Evolutionary conservation across 768 basidiomycete species (phyloP).

Genomic region (Amanita phalloides): DNA sequence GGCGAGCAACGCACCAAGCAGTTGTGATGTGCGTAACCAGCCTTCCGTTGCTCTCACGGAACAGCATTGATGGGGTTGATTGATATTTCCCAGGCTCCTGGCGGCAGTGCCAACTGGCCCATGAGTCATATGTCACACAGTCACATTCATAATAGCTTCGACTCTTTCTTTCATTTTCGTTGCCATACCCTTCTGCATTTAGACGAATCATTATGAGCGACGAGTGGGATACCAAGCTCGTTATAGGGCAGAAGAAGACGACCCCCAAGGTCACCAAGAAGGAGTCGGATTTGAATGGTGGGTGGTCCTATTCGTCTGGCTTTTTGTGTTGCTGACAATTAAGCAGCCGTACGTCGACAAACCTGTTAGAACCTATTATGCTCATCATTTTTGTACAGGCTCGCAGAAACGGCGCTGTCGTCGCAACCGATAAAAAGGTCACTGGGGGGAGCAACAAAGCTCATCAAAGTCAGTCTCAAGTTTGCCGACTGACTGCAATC

Average conservation of each 20-base stretch:
- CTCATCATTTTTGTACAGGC: slow-evolving; percentile 36
- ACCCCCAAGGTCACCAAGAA: slow-evolving; percentile 55
- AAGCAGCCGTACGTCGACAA: slow-evolving; percentile 16
- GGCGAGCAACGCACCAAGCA: slow-evolving; percentile 9
- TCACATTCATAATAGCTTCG: neutral
- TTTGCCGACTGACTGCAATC: neutral
- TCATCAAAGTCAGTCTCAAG: slow-evolving; percentile 42
- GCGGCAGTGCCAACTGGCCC: too few species aligned
- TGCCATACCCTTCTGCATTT: slow-evolving; percentile 1
- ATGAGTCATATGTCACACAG: neutral
- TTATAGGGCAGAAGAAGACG: slow-evolving; percentile 62
- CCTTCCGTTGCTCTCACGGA: too few species aligned
- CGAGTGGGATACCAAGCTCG: slow-evolving; percentile 66
- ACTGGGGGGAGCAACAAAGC: slow-evolving; percentile 66
- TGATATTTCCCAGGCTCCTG: neutral
- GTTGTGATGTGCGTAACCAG: neutral
- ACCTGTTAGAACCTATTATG: neutral
- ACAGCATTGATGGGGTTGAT: neutral
- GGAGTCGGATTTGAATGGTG: slow-evolving; percentile 41
- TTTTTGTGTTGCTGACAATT: neutral
- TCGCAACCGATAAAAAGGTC: slow-evolving; percentile 77
- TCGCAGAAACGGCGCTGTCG: slow-evolving; percentile 63
- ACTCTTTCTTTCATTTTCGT: neutral
- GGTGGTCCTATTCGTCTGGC: neutral
- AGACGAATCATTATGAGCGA: slow-evolving; percentile 30